These are phyloP conservation scores for Talaromyces sp. DNA, from an alignment of 2,329 filamentous ascomycete species.

Conservation along the genomic window DNA sequence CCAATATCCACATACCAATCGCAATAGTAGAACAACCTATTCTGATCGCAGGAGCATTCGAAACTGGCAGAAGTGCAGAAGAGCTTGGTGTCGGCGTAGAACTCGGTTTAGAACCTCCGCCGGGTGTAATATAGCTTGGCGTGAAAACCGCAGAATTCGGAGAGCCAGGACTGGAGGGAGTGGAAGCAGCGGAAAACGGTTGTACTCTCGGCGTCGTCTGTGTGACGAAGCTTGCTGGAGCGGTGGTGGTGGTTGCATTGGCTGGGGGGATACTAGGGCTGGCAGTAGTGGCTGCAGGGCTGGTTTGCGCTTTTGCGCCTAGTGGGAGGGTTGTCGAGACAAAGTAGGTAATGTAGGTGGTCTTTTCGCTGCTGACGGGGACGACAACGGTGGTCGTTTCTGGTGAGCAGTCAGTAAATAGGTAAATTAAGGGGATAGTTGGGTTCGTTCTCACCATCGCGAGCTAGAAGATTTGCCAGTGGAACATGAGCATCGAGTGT, in stretches of 20 bases:
- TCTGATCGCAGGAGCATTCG: neutral
- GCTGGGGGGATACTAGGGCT: neutral
- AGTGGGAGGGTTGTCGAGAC: neutral
- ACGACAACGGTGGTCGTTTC: neutral
- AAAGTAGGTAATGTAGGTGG: neutral
- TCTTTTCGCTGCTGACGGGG: neutral
- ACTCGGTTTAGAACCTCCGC: neutral
- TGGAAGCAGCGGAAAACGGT: neutral
- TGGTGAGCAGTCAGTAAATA: neutral
- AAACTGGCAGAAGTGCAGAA: neutral
- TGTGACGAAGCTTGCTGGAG: neutral
- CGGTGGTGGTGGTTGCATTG: neutral
- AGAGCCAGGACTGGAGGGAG: neutral
- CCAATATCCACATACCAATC: neutral
- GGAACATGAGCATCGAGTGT: neutral
- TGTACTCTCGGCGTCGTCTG: neutral
- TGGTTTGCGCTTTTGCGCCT: neutral
- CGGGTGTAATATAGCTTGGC: neutral
- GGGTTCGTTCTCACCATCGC: neutral
- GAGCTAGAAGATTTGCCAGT: neutral
- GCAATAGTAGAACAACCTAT: neutral
- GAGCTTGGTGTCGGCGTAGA: neutral
- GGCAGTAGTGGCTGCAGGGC: neutral
- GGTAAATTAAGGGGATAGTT: neutral
- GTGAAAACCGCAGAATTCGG: neutral